Base-by-base conservation (phyloP, 495 filamentous ascomycete genomes). In the Aspergillus cristatus region DNA sequence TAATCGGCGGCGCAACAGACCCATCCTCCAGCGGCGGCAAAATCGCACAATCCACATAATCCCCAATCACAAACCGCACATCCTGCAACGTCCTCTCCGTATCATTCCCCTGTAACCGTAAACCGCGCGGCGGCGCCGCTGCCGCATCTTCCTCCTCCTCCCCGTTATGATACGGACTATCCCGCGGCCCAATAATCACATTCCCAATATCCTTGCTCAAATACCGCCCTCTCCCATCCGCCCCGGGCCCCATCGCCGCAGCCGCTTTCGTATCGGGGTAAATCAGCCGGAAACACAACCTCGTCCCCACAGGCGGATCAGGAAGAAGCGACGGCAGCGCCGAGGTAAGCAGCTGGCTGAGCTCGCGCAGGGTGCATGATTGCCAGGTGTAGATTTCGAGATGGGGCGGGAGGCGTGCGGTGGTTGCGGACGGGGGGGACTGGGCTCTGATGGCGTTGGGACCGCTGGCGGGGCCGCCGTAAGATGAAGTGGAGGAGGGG, bases 331-430 rank as follows among this genome's bases (percentile, higher is more conserved):
- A 52, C 0, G 84, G 84, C 1, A 87, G 62, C 0, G 82, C 72
- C 38, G 69, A 63, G 28, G 72, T 74, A 32, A 89, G 75, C 14
- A 95, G 79, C 51, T 82, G 76, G 6, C 81, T 75, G 24, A 96
- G 80, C 62, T 96, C 87, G 49, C 71, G 68, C 12, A 98, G 75
- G 8, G 86, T 85, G 68, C 84, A 89, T 52, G 75, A 76, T 39
- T 73, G 74, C 86, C 86, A 94, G 49, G 88, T 90, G 72, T 94
- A 89, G 53, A 96, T 82, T 42, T 85, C 70, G 22, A 91, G 70
- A 58, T 83, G 76, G 4, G 76, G 65, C 17, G 83, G 81, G 15
- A 84, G 75, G 10, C 13, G 28, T 16, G 68, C 57, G 34, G 53
- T 44, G 22, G 69, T 43, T 32, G 54, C 42, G 38, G 55, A 43